phyloP scores from a whole-genome alignment of 2,329 filamentous ascomycete genomes.

The Pseudocercospora musae region DNA sequence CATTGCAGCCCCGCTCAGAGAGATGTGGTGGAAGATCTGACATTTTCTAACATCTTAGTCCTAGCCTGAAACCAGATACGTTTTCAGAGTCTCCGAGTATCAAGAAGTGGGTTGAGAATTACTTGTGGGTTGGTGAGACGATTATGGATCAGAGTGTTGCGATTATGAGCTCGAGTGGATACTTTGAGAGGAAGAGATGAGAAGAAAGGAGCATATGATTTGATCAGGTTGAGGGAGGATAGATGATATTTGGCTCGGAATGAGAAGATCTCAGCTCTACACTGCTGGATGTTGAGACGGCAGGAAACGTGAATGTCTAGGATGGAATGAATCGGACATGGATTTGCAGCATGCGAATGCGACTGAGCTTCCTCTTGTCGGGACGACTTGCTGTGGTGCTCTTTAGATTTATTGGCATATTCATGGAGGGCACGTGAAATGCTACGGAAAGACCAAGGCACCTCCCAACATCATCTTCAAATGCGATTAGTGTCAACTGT shows the following conservation, averaged over 20 bases:
- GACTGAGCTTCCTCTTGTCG: not conserved
- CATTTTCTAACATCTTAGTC: slow-evolving; percentile 52
- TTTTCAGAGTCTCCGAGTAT: slow-evolving; percentile 80
- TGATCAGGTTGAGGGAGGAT: too few species aligned
- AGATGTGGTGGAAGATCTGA: not conserved
- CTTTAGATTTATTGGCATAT: not conserved
- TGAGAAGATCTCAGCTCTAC: not conserved
- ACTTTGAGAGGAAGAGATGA: slow-evolving; percentile 84
- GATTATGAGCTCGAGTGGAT: slow-evolving; percentile 80
- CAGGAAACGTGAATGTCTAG: not conserved
- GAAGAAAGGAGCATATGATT: not conserved
- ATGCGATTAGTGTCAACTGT: not conserved
- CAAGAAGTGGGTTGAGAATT: slow-evolving; percentile 86
- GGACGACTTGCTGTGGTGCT: not conserved
- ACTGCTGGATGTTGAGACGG: not conserved
- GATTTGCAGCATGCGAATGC: not conserved
- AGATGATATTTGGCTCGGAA: not conserved
- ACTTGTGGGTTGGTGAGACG: slow-evolving; percentile 92
- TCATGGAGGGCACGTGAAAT: not conserved
- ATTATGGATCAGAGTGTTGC: slow-evolving; percentile 97
- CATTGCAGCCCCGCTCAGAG: not conserved
- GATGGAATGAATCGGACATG: not conserved
- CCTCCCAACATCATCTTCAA: not conserved
- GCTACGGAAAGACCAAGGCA: not conserved
- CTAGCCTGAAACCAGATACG: slow-evolving; percentile 84